phyloP scores from a whole-genome alignment of 306 rosid genomes.

The Astragalus membranaceus region DNA sequence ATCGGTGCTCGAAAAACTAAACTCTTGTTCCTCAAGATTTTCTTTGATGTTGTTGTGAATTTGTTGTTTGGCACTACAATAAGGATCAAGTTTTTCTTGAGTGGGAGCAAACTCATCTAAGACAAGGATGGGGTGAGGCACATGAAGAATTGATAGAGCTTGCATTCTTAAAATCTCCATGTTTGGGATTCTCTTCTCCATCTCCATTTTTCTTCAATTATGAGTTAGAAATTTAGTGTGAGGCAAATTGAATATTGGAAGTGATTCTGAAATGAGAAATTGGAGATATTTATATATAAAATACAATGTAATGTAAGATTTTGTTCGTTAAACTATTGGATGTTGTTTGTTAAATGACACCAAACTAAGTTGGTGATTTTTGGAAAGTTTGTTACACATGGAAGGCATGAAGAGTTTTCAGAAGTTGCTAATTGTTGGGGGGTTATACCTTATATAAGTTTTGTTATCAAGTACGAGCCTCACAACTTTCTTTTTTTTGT shows the following conservation, averaged over 20 bases:
- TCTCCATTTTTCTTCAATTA: neutral
- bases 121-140: neutral
- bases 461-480: too few relatives aligned
- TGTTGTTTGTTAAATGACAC: neutral
- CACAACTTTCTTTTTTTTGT: neutral
- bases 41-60: too few relatives aligned
- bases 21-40: too few relatives aligned
- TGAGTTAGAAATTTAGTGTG: neutral
- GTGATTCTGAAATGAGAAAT: neutral
- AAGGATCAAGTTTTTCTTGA: neutral
- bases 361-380: neutral
- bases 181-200: neutral
- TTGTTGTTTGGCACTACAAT: too few relatives aligned
- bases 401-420: neutral
- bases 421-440: too few relatives aligned
- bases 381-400: neutral
- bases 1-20: too few relatives aligned
- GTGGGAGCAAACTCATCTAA: neutral
- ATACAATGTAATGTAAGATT: neutral
- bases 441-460: neutral
- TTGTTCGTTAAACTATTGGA: neutral
- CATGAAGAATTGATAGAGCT: neutral
- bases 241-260: neutral
- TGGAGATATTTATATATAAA: neutral
- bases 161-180: neutral